phyloP scores from a whole-genome alignment of 2,329 filamentous ascomycete genomes.

The Rugonectria rugulosa region DNA sequence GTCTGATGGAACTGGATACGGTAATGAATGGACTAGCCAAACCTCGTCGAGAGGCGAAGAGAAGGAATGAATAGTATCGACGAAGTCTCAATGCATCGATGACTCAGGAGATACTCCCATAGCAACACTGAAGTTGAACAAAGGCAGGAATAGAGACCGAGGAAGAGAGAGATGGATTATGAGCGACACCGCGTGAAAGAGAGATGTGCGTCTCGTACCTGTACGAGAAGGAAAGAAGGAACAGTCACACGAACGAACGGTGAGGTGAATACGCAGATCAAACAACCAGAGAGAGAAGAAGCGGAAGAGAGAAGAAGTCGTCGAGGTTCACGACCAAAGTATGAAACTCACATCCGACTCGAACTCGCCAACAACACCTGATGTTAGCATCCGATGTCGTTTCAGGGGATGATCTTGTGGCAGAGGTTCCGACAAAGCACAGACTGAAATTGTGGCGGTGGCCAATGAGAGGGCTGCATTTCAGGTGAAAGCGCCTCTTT shows the following conservation, averaged over 20 bases:
- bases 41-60: conserved; percentile 34
- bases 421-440: conserved; percentile 31
- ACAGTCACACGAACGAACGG: background rate
- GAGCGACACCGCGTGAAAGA: conserved; percentile 7
- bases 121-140: background rate
- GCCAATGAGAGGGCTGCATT: conserved; percentile 34
- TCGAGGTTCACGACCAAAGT: conserved; percentile 28
- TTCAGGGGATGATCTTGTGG: conserved; percentile 39
- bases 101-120: background rate
- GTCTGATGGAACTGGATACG: conserved; percentile 19
- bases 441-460: conserved; percentile 26
- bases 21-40: conserved; percentile 24
- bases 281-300: conserved; percentile 17
- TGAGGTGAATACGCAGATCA: background rate
- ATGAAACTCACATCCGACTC: conserved; percentile 35
- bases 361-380: conserved; percentile 38
- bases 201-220: conserved; percentile 15
- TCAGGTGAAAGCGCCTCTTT: conserved; percentile 36
- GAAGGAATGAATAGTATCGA: conserved; percentile 21
- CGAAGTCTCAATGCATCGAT: conserved; percentile 13
- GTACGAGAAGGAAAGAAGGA: conserved; percentile 9
- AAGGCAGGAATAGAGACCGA: background rate
- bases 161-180: conserved; percentile 1
- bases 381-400: conserved; percentile 36
- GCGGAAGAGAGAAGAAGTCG: conserved; percentile 19